These are phyloP conservation scores for Juncus inflexus DNA, from an alignment of 176 grass and related monocot genomes.

Conservation along the genomic window DNA sequence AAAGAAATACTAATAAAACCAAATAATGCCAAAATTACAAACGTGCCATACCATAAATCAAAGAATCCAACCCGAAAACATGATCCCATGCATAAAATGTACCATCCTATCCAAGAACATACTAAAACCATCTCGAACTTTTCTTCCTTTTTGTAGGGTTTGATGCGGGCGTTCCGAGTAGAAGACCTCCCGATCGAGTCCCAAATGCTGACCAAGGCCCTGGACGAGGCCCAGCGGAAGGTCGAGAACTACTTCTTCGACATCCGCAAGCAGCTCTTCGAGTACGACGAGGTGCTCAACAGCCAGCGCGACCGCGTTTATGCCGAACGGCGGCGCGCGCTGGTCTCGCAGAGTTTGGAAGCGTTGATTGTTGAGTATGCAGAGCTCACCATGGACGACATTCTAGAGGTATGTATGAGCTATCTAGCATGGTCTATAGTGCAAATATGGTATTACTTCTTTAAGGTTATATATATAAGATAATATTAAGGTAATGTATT, in stretches of 20 bases:
- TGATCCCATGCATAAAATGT: no score
- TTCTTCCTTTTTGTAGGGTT: constrained; percentile 41
- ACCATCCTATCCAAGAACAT: no score
- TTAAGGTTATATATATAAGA: no score
- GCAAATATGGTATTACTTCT: no score
- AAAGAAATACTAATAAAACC: no score
- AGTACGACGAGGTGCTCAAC: constrained; percentile 98
- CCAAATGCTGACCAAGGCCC: constrained; percentile 92
- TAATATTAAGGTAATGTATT: no score
- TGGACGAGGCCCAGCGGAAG: constrained; percentile 97
- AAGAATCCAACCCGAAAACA: no score
- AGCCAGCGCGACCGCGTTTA: constrained; percentile 94
- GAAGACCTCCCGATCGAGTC: constrained; percentile 99
- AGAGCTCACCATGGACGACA: constrained; percentile 97
- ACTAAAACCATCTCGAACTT: constrained; percentile 23
- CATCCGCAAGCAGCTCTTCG: constrained; percentile 92
- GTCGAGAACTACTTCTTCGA: constrained; percentile 99
- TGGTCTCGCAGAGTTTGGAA: constrained; percentile 76
- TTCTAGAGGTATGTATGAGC: constrained; percentile 61
- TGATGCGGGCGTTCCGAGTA: constrained; percentile 93
- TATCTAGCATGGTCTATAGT: background rate
- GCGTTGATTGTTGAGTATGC: constrained; percentile 92
- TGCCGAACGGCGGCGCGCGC: constrained; percentile 80
- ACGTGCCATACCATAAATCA: no score
- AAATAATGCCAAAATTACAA: no score